Evolutionary conservation across 2,329 filamentous ascomycete genomes (phyloP), one percentile per base, ranked within the genome.

Genomic region (Phialocephala subalpina): DNA sequence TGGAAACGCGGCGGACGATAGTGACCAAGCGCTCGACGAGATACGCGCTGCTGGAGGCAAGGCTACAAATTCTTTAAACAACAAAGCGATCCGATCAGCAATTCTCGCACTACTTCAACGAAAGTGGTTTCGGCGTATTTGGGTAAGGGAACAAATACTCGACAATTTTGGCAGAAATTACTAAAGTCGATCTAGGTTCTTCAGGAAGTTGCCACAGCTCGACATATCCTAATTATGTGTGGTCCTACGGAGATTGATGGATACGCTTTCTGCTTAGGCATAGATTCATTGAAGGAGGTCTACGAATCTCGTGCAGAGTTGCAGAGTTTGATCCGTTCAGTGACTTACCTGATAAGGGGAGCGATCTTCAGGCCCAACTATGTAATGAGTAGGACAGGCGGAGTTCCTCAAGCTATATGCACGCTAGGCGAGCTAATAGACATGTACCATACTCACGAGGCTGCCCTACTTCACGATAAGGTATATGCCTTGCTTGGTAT

Each of bases 401-500:
- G 57, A 22, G n/a, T 36, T 29, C 58, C 60, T 36, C 25, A 64
- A 27, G n/a, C 58, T 14, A 68, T 68, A 64, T 14, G 62, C 7
- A 20, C 35, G 11, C 49, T 69, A 60, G 38, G 45, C 20, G 63
- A 68, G 60, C 63, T 69, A 20, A 55, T 69, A 52, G 68, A 69
- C 56, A 69, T 66, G 66, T 69, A 47, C 57, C 57, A 64, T 66
- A 60, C 60, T 29, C 63, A 55, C 49, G 22, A 69, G 57, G 68
- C 68, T 60, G 57, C 64, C 57, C 9, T 55, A 18, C n/a, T 4
- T 52, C 58, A 36, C 56, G 64, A 69, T 59, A 69, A 65, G 36
- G 60, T 69, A 22, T 69, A 66, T 66, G 68, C 68, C 20, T 68
- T 69, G 22, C 63, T 69, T n/a, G n/a, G n/a, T n/a, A n/a, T n/a